These are phyloP conservation scores for Schizosaccharomyces octosporus DNA, from an alignment of 805 yeast genomes.

Conservation along the genomic window DNA sequence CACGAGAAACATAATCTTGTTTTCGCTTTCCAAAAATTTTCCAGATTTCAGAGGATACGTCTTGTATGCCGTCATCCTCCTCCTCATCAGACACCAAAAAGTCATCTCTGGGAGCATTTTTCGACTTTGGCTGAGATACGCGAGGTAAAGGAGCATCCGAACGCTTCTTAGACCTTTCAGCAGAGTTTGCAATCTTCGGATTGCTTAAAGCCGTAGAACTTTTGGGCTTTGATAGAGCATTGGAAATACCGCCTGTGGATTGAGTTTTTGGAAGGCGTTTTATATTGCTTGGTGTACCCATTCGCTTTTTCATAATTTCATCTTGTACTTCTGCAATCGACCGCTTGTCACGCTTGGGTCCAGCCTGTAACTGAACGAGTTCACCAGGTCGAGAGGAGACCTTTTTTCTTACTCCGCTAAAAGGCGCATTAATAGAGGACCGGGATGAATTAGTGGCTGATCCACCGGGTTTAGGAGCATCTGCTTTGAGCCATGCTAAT, in stretches of 20 bases:
- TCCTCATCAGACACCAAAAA: background rate
- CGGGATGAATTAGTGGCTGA: too few relatives aligned
- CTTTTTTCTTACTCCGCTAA: background rate
- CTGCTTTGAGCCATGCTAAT: background rate
- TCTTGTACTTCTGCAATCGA: background rate
- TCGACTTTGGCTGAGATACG: background rate
- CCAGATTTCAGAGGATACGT: slow-evolving; percentile 1
- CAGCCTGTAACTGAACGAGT: background rate
- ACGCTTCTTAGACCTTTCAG: too few relatives aligned
- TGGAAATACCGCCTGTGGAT: too few relatives aligned
- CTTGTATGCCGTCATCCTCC: background rate
- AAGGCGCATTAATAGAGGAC: too few relatives aligned
- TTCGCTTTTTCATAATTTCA: background rate
- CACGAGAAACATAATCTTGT: background rate
- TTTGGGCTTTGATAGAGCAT: background rate
- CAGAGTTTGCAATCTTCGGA: too few relatives aligned
- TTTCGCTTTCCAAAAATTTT: slow-evolving; percentile 1
- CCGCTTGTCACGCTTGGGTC: background rate
- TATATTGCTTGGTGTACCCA: background rate
- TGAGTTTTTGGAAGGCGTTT: background rate
- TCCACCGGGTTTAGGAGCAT: too few relatives aligned
- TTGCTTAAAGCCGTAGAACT: background rate
- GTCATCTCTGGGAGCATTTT: background rate
- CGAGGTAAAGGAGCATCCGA: background rate
- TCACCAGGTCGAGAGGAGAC: background rate